A percentile compares a stretch with the other conserved stretches of the same genome.
These are phyloP conservation scores for Apium graveolens DNA, from an alignment of 129 eudicot species.

Conservation along the genomic window DNA sequence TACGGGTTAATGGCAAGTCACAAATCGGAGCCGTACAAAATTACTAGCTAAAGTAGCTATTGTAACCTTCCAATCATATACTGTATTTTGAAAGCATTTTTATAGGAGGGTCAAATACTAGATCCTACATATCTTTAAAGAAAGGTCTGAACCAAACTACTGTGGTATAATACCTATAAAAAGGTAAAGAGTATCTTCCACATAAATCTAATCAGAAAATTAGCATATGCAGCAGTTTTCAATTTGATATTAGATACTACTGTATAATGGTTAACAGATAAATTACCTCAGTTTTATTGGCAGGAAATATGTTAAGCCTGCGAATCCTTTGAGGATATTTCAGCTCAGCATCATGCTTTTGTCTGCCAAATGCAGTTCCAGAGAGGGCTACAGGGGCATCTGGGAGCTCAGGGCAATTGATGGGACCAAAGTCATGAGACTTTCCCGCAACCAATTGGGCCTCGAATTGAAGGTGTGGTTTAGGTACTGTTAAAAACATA, in stretches of 20 bases:
- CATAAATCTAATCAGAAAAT: not conserved
- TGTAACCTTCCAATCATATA: not conserved
- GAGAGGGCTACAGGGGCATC: constrained; percentile 37
- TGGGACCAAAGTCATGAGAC: constrained; percentile 78
- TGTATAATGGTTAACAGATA: not conserved
- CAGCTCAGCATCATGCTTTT: constrained; percentile 85
- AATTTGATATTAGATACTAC: not conserved
- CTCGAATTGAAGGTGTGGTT: constrained; percentile 84
- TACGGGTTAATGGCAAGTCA: not conserved
- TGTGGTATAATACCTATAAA: not conserved
- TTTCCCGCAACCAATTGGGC: constrained; percentile 91
- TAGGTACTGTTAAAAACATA: constrained; percentile 50
- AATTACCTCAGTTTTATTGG: constrained; percentile 74
- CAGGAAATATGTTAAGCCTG: constrained; percentile 87
- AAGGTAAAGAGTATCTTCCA: not conserved
- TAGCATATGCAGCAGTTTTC: not conserved
- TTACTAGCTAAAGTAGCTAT: not conserved
- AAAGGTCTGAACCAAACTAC: not conserved
- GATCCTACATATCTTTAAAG: not conserved
- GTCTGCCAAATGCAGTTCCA: constrained; percentile 53
- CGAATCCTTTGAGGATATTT: constrained; percentile 90
- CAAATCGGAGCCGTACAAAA: not conserved
- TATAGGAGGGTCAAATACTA: not conserved
- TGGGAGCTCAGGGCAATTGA: constrained; percentile 71
- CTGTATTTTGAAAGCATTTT: not conserved